Evolutionary conservation across 2,329 filamentous ascomycete genomes (phyloP), one percentile per base, ranked within the genome.

Genomic region (Rhynchosporium secalis): DNA sequence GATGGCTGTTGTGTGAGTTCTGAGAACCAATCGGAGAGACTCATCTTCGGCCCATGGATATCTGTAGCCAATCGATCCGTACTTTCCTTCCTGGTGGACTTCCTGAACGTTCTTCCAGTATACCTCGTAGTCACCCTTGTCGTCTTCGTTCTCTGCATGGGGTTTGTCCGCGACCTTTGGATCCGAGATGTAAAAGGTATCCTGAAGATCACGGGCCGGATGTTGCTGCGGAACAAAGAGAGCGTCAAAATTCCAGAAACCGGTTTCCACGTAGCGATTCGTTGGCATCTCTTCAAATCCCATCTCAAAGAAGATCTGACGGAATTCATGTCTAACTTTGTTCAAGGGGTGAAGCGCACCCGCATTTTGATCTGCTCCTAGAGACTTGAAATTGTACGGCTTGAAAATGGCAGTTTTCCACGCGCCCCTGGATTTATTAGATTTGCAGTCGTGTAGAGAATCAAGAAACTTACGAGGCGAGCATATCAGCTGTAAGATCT

Each of bases 231-330:
- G 94, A 58, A 98, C 94, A 77, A 94, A 97, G 66, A 99, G 91
- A 29, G 93, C 87, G 74, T 98, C 94, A 77, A 98, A 98, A 78
- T 98, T 98, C 92, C 95, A 99, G 87, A 98, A 97, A 52, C 94
- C 93, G 12, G 93, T 94, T 79, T 99, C 95, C 66, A 98, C 93
- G 75, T 88, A 97, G 76, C 91, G 86, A 78, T 90, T 89, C 56
- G 94, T 97, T 13, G 93, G 91, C 95, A 99, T 98, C 81, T 99
- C 95, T 73, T 94, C 88, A 80, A 98, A 99, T 58, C 94, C 95
- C 88, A 96, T 96, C 76, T 96, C 92, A 79, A 99, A 98, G 86
- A 99, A 99, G 75, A 99, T 97, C 74, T 95, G 90, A 62, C 95
- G 84, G 84, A 99, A 96, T 78, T 98, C 95, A 72, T 91, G 86